Evolutionary conservation across 345 rosid species (phyloP), one percentile per base, ranked within the genome.

Genomic region (Turnera subulata): DNA sequence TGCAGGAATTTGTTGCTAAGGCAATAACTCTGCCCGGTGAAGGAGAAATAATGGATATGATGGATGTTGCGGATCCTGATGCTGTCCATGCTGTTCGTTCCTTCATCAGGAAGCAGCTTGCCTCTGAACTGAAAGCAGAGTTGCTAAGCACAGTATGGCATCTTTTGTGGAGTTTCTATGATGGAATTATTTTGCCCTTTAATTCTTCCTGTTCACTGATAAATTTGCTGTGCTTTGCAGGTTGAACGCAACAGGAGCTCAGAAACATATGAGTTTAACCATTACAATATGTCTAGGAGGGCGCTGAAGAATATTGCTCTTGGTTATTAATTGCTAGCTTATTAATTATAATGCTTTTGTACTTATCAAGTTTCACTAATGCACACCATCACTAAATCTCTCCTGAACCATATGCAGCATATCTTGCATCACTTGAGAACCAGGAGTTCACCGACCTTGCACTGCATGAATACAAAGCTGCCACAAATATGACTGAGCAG

Each of bases 11-110:
- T 63, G 76, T 93, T 48, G 90, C 96, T 6, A 90, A 81, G 76
- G 99, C 97, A 40, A 75, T 87, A 58, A 89, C 97, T 61, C 56
- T 90, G 13, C 99, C 99, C 14, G 87, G 96, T 67, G 96, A 87
- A 65, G 96, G 96, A 51, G 99, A 93, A 80, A 84, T 93, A 57
- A 94, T 93, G 99, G 99, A 93, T 77, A 69, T 93, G 95, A 90
- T 90, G 95, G 77, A 71, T 2, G 86, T 93, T 74, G 99, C 97
- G n/a, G 97, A 90, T 68, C 99, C 97, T 48, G 96, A 87, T 76
- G 96, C 96, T 50, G 99, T 93, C 52, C 95, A 90, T 69, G 85
- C 95, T 33, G 99, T 93, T 69, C 82, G 96, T 60, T 68, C 65
- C 48, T 93, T 93, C 69, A 78, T 90, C 64, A 76, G 80, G 82